Evolutionary conservation across 2,329 filamentous ascomycete genomes (phyloP).

Genomic region (Fusarium hostae): DNA sequence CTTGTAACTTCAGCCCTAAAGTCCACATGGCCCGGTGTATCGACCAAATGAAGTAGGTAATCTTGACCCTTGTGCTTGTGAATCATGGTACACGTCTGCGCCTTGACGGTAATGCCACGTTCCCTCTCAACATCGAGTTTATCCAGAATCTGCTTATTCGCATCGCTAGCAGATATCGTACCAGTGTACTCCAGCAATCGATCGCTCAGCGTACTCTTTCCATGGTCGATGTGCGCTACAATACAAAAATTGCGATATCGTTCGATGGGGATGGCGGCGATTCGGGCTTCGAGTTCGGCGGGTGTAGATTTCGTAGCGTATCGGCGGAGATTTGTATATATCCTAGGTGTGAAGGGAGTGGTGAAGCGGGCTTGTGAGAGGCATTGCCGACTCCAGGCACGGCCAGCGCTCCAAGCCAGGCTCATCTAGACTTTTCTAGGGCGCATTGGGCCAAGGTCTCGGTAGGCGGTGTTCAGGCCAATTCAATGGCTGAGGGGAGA

Average conservation of each 20-base stretch:
- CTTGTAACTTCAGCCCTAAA: conserved; percentile 96
- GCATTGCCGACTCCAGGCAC: conserved; percentile 53
- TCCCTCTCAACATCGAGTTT: conserved; percentile 97
- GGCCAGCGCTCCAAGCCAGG: conserved; percentile 51
- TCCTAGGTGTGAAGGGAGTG: neutral
- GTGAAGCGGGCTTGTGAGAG: conserved; percentile 35
- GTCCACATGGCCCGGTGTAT: conserved; percentile 97
- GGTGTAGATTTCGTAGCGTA: conserved; percentile 47
- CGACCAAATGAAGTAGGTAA: conserved; percentile 93
- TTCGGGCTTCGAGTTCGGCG: conserved; percentile 59
- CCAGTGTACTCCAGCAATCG: conserved; percentile 93
- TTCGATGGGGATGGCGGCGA: conserved; percentile 79
- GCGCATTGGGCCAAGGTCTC: conserved; percentile 37
- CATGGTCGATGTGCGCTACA: conserved; percentile 98
- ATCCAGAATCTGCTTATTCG: conserved; percentile 95
- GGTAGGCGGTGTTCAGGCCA: neutral
- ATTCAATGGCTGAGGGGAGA: conserved; percentile 12
- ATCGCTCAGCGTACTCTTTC: conserved; percentile 95
- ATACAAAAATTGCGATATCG: conserved; percentile 97
- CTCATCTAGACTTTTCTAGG: conserved; percentile 47
- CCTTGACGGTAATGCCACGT: conserved; percentile 97
- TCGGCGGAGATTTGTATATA: neutral
- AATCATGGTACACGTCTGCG: conserved; percentile 98
- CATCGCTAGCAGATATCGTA: conserved; percentile 82
- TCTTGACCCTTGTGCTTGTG: conserved; percentile 88